A percentile compares a stretch with the other conserved stretches of the same genome.
phyloP scores from a whole-genome alignment of 179 eudicot genomes.

The Silene coronaria region DNA sequence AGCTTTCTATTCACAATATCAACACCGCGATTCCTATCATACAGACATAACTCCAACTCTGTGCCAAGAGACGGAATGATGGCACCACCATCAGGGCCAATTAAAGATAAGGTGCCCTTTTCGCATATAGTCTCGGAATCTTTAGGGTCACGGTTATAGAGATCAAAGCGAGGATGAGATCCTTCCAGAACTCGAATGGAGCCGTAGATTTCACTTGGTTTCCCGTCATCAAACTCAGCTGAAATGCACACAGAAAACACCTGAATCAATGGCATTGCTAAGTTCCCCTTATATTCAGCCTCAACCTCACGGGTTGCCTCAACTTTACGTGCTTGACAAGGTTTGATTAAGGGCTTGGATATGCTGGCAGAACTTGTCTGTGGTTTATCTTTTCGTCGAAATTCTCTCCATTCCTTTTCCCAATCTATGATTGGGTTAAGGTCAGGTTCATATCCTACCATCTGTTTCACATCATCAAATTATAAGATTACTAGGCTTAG shows the following conservation, averaged over 20 bases:
- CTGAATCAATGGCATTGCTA: neutral
- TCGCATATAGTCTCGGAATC: neutral
- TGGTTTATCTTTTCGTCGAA: no score
- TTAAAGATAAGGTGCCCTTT: neutral
- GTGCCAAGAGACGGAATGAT: neutral
- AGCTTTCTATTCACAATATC: neutral
- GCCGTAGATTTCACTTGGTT: constrained; percentile 11
- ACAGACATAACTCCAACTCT: neutral
- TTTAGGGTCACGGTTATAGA: constrained; percentile 8
- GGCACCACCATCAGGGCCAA: neutral
- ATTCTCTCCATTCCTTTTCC: no score
- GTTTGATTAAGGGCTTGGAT: neutral
- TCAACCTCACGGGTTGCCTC: neutral
- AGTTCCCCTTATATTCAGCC: neutral
- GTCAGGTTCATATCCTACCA: no score
- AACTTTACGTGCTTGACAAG: neutral
- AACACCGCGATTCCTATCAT: constrained; percentile 8
- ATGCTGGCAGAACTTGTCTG: no score
- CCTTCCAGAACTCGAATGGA: neutral
- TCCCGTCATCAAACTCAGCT: neutral
- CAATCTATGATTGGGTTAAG: no score
- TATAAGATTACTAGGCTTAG: no score
- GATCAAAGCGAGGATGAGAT: neutral
- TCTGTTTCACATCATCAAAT: no score
- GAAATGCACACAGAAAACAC: neutral